phyloP scores from a whole-genome alignment of 2,329 filamentous ascomycete genomes.

The Chaetomiaceae sp. region DNA sequence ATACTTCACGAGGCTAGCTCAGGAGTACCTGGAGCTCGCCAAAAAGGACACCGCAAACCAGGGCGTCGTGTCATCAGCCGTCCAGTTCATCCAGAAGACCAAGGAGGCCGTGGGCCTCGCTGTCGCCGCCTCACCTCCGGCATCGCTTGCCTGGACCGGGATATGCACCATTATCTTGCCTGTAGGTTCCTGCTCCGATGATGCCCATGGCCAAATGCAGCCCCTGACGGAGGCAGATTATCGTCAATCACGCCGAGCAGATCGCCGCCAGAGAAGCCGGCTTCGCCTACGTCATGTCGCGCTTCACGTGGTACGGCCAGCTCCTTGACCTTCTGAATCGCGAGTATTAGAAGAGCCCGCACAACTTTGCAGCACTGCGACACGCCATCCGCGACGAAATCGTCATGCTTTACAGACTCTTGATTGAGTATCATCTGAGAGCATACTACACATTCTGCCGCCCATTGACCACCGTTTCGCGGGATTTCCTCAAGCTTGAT shows the following conservation, averaged over 20 bases:
- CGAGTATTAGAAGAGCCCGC: constrained; percentile 18
- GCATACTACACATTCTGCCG: constrained; percentile 19
- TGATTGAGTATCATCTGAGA: constrained; percentile 20
- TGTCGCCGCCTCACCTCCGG: constrained; percentile 10
- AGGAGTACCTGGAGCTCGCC: constrained; percentile 7
- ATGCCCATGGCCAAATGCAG: background rate
- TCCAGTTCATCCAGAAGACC: constrained; percentile 16
- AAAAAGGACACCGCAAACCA: constrained; percentile 3
- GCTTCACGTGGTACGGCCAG: constrained; percentile 18
- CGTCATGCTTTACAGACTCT: constrained; percentile 15
- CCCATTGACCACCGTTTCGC: constrained; percentile 9
- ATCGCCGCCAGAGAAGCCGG: constrained; percentile 14
- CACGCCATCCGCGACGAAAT: constrained; percentile 13
- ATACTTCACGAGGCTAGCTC: constrained; percentile 9
- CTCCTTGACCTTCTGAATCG: constrained; percentile 18
- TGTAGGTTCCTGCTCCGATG: background rate
- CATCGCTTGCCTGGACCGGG: constrained; percentile 16
- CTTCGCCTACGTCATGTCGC: constrained; percentile 20
- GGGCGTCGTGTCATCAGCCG: constrained; percentile 11
- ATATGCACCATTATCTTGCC: constrained; percentile 17
- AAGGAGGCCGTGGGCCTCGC: constrained; percentile 11
- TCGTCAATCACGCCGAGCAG: constrained; percentile 19
- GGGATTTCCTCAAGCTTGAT: constrained; percentile 17
- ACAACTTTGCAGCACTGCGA: constrained; percentile 10
- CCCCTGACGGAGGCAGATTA: constrained; percentile 5